Evolutionary conservation across 106 monocot species (phyloP).

Genomic region (Allium sativum): DNA sequence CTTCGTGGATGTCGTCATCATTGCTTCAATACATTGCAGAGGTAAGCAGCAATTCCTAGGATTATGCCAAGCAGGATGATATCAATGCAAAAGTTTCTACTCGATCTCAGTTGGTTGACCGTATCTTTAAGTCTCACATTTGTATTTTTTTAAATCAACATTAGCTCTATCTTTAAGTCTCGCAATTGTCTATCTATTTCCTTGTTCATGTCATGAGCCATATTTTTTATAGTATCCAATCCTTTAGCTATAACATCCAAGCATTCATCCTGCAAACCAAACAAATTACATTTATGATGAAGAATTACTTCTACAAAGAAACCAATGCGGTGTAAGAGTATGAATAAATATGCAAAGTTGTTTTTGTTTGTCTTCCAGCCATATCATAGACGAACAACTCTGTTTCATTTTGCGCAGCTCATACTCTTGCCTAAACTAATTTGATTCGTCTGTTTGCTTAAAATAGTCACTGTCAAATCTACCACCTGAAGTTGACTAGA

Average conservation of each 20-base stretch:
- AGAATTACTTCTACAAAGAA: too few relatives aligned
- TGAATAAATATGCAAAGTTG: too few relatives aligned
- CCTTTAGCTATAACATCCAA: constrained; percentile 91
- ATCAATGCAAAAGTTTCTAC: constrained; percentile 89
- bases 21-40: constrained; percentile 21
- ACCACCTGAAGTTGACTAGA: constrained; percentile 55
- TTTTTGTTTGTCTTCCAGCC: too few relatives aligned
- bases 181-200: constrained; percentile 97
- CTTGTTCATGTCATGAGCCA: constrained; percentile 99
- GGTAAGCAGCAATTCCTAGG: constrained; percentile 84
- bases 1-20: not conserved
- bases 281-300: not conserved
- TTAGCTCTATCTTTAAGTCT: constrained; percentile 63
- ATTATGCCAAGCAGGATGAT: constrained; percentile 84
- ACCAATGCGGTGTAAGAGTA: too few relatives aligned
- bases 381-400: too few relatives aligned
- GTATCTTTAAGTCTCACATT: constrained; percentile 94
- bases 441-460: too few relatives aligned
- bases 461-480: too few relatives aligned
- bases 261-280: constrained; percentile 8
- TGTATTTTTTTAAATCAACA: constrained; percentile 85
- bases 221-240: constrained; percentile 82
- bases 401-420: too few relatives aligned
- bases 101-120: constrained; percentile 91
- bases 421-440: too few relatives aligned